These are phyloP conservation scores for Phanerochaete sordida DNA, from an alignment of 768 basidiomycete genomes.

Conservation along the genomic window DNA sequence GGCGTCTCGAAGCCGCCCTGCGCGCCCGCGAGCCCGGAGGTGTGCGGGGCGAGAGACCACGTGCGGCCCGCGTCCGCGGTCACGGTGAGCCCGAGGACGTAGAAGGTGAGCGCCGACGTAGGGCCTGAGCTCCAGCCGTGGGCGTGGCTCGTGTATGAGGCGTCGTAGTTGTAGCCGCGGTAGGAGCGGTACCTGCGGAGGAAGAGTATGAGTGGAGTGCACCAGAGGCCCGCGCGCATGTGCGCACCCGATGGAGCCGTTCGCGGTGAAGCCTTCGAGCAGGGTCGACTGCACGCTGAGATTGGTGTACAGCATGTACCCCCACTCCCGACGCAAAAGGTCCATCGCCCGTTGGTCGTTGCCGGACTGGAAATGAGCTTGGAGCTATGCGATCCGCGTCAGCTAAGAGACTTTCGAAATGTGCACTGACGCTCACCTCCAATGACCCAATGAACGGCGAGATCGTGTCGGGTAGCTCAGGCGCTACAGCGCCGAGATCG, in stretches of 20 bases:
- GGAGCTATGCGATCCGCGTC: conserved; percentile 34
- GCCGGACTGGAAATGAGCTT: conserved; percentile 54
- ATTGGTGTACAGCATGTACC: conserved; percentile 55
- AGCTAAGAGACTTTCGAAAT: background rate
- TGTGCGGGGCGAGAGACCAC: conserved; percentile 47
- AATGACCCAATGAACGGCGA: conserved; percentile 57
- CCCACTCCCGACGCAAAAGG: conserved; percentile 52
- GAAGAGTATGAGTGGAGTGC: no score
- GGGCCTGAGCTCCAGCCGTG: conserved; percentile 61
- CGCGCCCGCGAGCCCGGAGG: conserved; percentile 36
- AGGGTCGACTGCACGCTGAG: conserved; percentile 54
- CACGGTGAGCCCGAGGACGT: conserved; percentile 50
- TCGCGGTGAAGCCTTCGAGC: conserved; percentile 55
- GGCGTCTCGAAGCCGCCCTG: conserved; percentile 53
- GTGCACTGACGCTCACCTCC: conserved; percentile 36
- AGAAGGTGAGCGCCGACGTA: conserved; percentile 54
- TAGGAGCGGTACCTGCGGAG: conserved; percentile 45
- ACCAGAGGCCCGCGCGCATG: no score
- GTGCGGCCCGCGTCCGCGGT: conserved; percentile 43
- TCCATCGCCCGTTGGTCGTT: conserved; percentile 51
- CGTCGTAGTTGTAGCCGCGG: conserved; percentile 53
- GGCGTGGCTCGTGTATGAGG: conserved; percentile 55
- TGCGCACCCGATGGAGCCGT: conserved; percentile 51
- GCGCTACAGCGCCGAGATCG: conserved; percentile 46
- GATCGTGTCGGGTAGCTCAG: conserved; percentile 56